Evolutionary conservation across 179 eudicot genomes (phyloP).

Genomic region (Beta lomatogona): DNA sequence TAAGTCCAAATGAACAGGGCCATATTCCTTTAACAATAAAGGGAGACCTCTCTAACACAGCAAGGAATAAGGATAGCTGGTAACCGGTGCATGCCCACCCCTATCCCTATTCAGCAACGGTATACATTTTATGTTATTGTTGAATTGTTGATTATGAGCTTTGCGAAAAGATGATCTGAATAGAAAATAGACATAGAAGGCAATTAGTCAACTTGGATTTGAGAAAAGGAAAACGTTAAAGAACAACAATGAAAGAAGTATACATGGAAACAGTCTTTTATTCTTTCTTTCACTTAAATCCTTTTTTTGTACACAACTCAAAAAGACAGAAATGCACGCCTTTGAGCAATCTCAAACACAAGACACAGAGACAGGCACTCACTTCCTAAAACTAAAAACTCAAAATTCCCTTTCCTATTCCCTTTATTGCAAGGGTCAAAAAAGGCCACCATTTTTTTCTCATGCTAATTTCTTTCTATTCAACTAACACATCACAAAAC

Average conservation of each 20-base stretch:
- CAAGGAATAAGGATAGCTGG: too few species aligned
- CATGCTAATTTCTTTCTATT: neutral
- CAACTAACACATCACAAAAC: constrained; percentile 25
- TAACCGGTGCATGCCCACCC: too few species aligned
- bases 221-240: neutral
- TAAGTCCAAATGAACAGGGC: too few species aligned
- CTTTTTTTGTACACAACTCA: constrained; percentile 34
- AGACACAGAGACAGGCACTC: constrained; percentile 10
- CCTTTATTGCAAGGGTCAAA: constrained; percentile 12
- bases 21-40: too few species aligned
- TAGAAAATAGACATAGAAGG: neutral
- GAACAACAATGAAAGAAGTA: constrained; percentile 16
- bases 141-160: too few species aligned
- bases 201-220: constrained; percentile 9
- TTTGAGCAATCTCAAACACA: constrained; percentile 16
- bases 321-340: constrained; percentile 18
- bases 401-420: constrained; percentile 17
- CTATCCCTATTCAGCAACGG: too few species aligned
- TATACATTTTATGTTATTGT: too few species aligned
- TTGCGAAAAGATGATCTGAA: neutral
- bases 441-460: constrained; percentile 23
- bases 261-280: constrained; percentile 6
- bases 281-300: constrained; percentile 21
- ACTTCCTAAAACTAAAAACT: constrained; percentile 15
- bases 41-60: too few species aligned